Base-by-base conservation (phyloP, 2,329 filamentous ascomycete species). In the Tolypocladium tropicale region DNA sequence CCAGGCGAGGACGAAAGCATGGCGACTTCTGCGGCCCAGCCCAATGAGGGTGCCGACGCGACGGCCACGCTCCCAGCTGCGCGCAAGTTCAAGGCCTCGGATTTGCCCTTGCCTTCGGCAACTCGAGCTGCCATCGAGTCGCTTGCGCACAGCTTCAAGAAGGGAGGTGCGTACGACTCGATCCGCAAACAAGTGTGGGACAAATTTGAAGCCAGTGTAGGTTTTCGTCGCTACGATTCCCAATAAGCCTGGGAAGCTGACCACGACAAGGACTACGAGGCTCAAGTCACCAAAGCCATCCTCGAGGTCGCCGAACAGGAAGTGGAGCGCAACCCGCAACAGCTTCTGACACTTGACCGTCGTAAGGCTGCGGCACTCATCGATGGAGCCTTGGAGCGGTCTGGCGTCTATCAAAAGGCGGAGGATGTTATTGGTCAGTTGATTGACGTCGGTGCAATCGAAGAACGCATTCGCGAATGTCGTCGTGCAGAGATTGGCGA, bases 121-220 rank as follows among this genome's bases (percentile, higher is more conserved):
- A 89, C 89, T 54, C 80, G 87, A 60, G 80, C 81, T 1, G 84
- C 86, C 1, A 90, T 93, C 56, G 88, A 92, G 63, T 81, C 79
- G 18, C 79, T 93, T 25, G 82, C 88, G n/a, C 85, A 89, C 66
- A 86, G 81, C 12, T 93, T 92, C 74, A 92, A 92, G 72, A 93
- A 92, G 74, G 90, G 90, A 70, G 89, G 89, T 58, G 87, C 88
- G 56, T 94, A 92, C 66, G 89, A 94, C 70, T 76, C 80, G 16
- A 81, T 92, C 60, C 84, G 89, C 59, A 92, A 90, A 67, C 81
- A 88, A 63, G 79, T 89, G 12, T 90, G 88, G 81, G 82, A 88
- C 50, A 84, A 88, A 57, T 89, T 90, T 62, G 83, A 85, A 65
- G 79, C 81, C 33, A 85, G 83, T 62, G 87, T 90, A 78, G 57